These are phyloP conservation scores for Tolypocladium album DNA, from an alignment of 2,329 filamentous ascomycete species.

Conservation along the genomic window DNA sequence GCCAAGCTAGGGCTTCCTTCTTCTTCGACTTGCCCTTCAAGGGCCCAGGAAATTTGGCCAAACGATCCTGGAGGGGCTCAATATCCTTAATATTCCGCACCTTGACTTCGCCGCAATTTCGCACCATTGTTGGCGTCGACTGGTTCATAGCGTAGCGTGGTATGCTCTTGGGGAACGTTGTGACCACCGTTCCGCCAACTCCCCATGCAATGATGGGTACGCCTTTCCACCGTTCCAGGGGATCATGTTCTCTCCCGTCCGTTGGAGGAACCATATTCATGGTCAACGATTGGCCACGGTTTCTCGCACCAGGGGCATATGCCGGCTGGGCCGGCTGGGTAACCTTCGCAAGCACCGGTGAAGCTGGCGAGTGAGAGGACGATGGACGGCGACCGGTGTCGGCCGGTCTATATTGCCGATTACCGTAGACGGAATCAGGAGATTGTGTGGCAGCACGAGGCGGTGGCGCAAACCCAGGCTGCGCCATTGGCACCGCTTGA, in stretches of 20 bases:
- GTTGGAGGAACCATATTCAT: constrained; percentile 51
- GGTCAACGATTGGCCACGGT: constrained; percentile 41
- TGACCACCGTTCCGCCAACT: constrained; percentile 71
- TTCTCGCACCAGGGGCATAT: constrained; percentile 24
- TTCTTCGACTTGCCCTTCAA: constrained; percentile 87
- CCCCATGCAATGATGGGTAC: constrained; percentile 81
- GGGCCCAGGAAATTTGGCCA: constrained; percentile 81
- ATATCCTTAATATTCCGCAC: constrained; percentile 66
- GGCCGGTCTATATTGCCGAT: constrained; percentile 18
- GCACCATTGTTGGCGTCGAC: constrained; percentile 64
- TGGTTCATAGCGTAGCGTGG: constrained; percentile 75
- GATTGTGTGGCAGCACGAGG: constrained; percentile 53
- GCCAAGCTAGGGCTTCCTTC: constrained; percentile 80
- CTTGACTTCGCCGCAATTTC: constrained; percentile 72
- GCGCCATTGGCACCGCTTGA: constrained; percentile 19
- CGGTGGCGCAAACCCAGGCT: constrained; percentile 40
- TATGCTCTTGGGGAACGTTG: constrained; percentile 79
- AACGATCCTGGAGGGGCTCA: constrained; percentile 57
- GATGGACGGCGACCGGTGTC: constrained; percentile 44
- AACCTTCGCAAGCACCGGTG: constrained; percentile 18
- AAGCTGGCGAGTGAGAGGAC: constrained; percentile 36
- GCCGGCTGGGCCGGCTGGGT: constrained; percentile 12
- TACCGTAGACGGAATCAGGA: constrained; percentile 36
- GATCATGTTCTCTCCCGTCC: constrained; percentile 61
- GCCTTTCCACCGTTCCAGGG: constrained; percentile 83